These are phyloP conservation scores for Ballota nigra DNA, from an alignment of 257 asterid species.

Conservation along the genomic window DNA sequence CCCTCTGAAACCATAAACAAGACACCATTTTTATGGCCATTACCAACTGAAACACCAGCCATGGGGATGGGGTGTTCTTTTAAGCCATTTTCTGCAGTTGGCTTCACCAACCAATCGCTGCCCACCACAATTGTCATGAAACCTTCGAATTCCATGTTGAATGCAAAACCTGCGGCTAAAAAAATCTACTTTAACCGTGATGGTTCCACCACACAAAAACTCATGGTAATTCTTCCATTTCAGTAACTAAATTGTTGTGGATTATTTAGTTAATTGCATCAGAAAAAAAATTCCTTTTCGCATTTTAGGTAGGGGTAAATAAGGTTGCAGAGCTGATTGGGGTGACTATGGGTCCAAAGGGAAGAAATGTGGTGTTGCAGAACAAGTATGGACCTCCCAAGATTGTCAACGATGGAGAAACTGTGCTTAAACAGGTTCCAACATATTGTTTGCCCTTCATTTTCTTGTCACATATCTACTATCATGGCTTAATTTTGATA, in stretches of 20 bases:
- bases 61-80: constrained; percentile 70
- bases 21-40: not conserved
- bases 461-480: not conserved
- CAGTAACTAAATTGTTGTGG: not conserved
- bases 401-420: constrained; percentile 92
- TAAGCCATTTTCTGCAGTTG: constrained; percentile 48
- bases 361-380: constrained; percentile 88
- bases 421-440: constrained; percentile 79
- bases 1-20: constrained; percentile 9
- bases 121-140: constrained; percentile 32
- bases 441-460: not conserved
- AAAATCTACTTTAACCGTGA: constrained; percentile 78
- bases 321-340: constrained; percentile 84
- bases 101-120: constrained; percentile 35
- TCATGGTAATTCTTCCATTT: constrained; percentile 42
- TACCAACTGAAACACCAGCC: constrained; percentile 2
- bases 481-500: not conserved
- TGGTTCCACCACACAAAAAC: constrained; percentile 75
- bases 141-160: constrained; percentile 35
- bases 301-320: constrained; percentile 64
- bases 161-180: constrained; percentile 63
- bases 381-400: constrained; percentile 94
- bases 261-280: not conserved
- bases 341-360: constrained; percentile 87
- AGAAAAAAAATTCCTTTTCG: not conserved